Evolutionary conservation across 805 yeast genomes (phyloP).

Genomic region (Lipomyces kockii): DNA sequence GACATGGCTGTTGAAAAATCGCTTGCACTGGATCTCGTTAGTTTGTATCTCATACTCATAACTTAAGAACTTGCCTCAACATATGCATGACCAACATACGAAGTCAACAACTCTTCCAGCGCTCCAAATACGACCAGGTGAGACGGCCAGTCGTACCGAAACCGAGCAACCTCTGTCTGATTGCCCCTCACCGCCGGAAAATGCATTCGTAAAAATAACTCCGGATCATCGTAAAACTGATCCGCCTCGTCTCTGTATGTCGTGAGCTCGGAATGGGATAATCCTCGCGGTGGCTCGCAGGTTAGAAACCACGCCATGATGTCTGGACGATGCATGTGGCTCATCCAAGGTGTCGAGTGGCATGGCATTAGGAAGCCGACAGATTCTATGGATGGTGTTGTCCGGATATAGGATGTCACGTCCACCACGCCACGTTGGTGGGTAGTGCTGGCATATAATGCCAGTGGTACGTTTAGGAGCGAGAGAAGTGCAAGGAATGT

Average conservation of each 20-base stretch:
- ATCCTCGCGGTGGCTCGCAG: slow-evolving; percentile 85
- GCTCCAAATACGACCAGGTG: slow-evolving; percentile 75
- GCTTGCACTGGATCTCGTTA: slow-evolving; percentile 46
- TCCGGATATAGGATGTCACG: slow-evolving; percentile 60
- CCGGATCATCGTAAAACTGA: slow-evolving; percentile 70
- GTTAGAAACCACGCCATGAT: slow-evolving; percentile 73
- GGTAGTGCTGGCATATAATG: slow-evolving; percentile 60
- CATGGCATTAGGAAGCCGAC: slow-evolving; percentile 92
- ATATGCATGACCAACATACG: slow-evolving; percentile 46
- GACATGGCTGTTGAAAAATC: slow-evolving; percentile 76
- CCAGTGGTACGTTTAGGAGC: slow-evolving; percentile 50
- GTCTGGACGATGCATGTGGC: slow-evolving; percentile 68
- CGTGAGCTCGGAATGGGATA: slow-evolving; percentile 44
- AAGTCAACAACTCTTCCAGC: slow-evolving; percentile 54
- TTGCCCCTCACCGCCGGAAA: slow-evolving; percentile 50
- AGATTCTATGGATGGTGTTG: slow-evolving; percentile 47
- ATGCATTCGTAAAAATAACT: slow-evolving; percentile 56
- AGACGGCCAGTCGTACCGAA: slow-evolving; percentile 65
- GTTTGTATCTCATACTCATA: background rate
- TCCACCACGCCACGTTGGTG: slow-evolving; percentile 88
- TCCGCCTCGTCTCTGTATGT: slow-evolving; percentile 87
- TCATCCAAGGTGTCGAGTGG: slow-evolving; percentile 96
- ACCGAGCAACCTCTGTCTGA: slow-evolving; percentile 41
- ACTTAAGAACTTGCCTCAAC: slow-evolving; percentile 14
- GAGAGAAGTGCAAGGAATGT: slow-evolving; percentile 38